A percentile compares a stretch with the other conserved stretches of the same genome.
phyloP scores from a whole-genome alignment of 352 stramenopile genomes.

The Albugo laibachii region DNA sequence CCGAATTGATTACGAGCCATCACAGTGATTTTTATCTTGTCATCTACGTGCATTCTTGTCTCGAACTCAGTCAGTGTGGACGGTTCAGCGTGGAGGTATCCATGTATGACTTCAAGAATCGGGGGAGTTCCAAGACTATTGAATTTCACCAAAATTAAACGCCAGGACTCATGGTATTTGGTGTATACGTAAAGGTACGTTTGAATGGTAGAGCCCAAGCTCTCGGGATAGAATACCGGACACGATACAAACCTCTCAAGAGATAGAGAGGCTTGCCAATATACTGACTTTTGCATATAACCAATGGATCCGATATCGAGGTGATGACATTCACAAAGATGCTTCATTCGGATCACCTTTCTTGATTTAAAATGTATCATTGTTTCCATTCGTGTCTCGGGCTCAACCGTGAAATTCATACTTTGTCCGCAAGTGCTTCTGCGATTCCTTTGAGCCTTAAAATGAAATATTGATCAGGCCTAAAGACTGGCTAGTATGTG shows the following conservation, averaged over 20 bases:
- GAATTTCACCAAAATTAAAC: constrained; percentile 12
- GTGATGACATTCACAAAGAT: constrained; percentile 77
- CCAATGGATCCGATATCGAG: constrained; percentile 18
- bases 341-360: constrained; percentile 11
- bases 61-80: constrained; percentile 68
- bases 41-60: constrained; percentile 51
- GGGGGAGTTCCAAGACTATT: constrained; percentile 25
- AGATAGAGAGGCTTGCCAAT: constrained; percentile 2
- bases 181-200: constrained; percentile 61
- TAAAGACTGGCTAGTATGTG: constrained; percentile 79
- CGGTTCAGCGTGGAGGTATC: constrained; percentile 61
- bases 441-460: constrained; percentile 67
- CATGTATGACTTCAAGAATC: constrained; percentile 75
- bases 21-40: constrained; percentile 74
- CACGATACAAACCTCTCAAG: constrained; percentile 61
- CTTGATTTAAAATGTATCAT: background rate
- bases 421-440: constrained; percentile 84
- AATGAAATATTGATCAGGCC: constrained; percentile 29
- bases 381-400: constrained; percentile 89
- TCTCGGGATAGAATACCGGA: constrained; percentile 86
- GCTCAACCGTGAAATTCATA: constrained; percentile 88
- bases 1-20: constrained; percentile 84
- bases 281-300: constrained; percentile 53
- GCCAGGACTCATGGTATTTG: constrained; percentile 80
- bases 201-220: constrained; percentile 75